These are phyloP conservation scores for Plantago major DNA, from an alignment of 257 asterid genomes.

Conservation along the genomic window DNA sequence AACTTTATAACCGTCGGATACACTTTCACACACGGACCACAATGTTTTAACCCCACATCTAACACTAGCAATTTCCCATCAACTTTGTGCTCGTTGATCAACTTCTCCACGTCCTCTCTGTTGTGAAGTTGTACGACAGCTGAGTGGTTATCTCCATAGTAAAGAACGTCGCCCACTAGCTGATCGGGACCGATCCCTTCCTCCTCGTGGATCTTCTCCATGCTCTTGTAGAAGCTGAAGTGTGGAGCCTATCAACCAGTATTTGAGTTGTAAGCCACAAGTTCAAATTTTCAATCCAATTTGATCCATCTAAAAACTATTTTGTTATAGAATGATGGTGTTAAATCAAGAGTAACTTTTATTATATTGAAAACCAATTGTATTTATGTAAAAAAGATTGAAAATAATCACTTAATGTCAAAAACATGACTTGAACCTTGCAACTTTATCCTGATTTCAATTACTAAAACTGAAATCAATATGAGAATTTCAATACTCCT, in stretches of 20 bases:
- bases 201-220: slow-evolving; percentile 94
- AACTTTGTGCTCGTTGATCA: slow-evolving; percentile 52
- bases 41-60: slow-evolving; percentile 91
- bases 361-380: no score
- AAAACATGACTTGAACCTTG: no score
- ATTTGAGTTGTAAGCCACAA: neutral
- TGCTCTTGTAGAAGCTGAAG: slow-evolving; percentile 87
- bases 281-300: no score
- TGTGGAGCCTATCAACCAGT: slow-evolving; percentile 47
- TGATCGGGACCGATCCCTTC: slow-evolving; percentile 83
- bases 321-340: no score
- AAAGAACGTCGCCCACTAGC: slow-evolving; percentile 80
- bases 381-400: no score
- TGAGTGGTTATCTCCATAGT: slow-evolving; percentile 91
- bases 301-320: no score
- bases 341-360: no score
- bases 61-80: slow-evolving; percentile 60
- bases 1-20: slow-evolving; percentile 87
- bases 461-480: no score
- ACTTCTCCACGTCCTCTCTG: slow-evolving; percentile 64
- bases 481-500: no score
- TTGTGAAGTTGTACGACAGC: slow-evolving; percentile 78
- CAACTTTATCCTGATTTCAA: no score
- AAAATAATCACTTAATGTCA: no score
- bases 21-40: slow-evolving; percentile 97